Conservation (phyloP, 2,329 filamentous ascomycete genomes). For the Aureobasidium uvarum region DNA sequence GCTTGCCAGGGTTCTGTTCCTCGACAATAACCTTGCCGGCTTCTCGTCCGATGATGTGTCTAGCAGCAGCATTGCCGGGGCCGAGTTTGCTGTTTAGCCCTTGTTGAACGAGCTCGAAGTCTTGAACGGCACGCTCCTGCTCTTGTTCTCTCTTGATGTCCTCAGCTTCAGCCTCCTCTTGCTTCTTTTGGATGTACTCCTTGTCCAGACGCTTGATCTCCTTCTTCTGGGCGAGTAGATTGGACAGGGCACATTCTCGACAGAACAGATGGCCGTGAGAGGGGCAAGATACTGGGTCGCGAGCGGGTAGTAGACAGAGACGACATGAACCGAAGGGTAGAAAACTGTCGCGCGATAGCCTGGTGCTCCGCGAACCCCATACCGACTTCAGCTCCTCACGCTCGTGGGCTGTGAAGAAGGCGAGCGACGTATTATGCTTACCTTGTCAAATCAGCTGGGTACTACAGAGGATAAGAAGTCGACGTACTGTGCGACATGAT, state of each 20-base stretch:
- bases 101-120: conserved; percentile 83
- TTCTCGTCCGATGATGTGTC: conserved; percentile 47
- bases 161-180: conserved; percentile 62
- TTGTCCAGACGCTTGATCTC: conserved; percentile 82
- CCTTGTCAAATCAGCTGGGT: conserved; percentile 31
- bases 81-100: conserved; percentile 49
- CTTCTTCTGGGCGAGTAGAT: conserved; percentile 86
- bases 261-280: conserved; percentile 86
- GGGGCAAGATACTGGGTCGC: conserved; percentile 77
- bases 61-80: conserved; percentile 39
- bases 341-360: conserved; percentile 85
- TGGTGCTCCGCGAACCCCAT: conserved; percentile 70
- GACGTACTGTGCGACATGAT: conserved; percentile 35
- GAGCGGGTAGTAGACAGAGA: conserved; percentile 78
- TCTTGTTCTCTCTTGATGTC: conserved; percentile 62
- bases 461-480: not conserved
- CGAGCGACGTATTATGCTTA: conserved; percentile 87
- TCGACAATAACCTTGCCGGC: conserved; percentile 37
- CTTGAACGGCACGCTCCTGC: conserved; percentile 69
- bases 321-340: conserved; percentile 86
- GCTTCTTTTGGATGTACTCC: conserved; percentile 57
- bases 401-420: conserved; percentile 93
- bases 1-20: conserved; percentile 36
- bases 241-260: conserved; percentile 85
- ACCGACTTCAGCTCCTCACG: conserved; percentile 74